These are phyloP conservation scores for Cenchrus purpureus DNA, from an alignment of 176 grass and related monocot genomes.

Conservation along the genomic window DNA sequence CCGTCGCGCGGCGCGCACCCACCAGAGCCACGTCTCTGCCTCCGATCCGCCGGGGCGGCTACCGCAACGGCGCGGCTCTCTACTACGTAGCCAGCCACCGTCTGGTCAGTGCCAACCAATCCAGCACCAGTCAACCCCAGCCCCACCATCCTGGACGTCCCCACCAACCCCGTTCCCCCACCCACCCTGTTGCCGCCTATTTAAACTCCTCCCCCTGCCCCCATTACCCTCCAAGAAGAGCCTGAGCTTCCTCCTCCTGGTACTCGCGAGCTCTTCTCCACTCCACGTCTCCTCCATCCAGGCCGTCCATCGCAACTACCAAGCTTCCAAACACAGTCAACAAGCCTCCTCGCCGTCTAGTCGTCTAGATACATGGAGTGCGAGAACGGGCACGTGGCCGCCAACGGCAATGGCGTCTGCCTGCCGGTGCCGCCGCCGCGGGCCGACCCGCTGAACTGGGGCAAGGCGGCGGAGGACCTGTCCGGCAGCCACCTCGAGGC, in stretches of 20 bases:
- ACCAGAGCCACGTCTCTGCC: not conserved
- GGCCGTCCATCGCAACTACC: not conserved
- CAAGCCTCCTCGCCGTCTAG: not conserved
- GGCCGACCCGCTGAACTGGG: constrained; percentile 77
- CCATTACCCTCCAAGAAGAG: constrained; percentile 53
- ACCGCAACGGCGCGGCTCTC: not conserved
- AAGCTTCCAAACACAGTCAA: not conserved
- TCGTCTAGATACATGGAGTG: constrained; percentile 28
- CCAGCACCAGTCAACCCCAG: not conserved
- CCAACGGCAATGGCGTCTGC: constrained; percentile 46
- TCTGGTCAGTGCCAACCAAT: constrained; percentile 22
- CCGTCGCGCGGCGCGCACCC: constrained; percentile 4
- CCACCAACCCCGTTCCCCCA: constrained; percentile 36
- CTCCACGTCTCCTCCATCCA: not conserved
- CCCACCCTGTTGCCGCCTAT: constrained; percentile 49
- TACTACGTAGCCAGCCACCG: not conserved
- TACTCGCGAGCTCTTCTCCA: constrained; percentile 39
- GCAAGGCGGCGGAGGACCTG: constrained; percentile 49
- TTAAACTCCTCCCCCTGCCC: constrained; percentile 41
- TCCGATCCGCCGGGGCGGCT: not conserved
- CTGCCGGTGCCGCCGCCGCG: not conserved
- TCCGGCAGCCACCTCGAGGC: constrained; percentile 69
- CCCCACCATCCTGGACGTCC: constrained; percentile 10
- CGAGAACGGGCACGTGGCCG: constrained; percentile 12
- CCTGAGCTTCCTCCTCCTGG: not conserved